phyloP scores from a whole-genome alignment of 495 filamentous ascomycete genomes.

The Astrocystis sublimbata region DNA sequence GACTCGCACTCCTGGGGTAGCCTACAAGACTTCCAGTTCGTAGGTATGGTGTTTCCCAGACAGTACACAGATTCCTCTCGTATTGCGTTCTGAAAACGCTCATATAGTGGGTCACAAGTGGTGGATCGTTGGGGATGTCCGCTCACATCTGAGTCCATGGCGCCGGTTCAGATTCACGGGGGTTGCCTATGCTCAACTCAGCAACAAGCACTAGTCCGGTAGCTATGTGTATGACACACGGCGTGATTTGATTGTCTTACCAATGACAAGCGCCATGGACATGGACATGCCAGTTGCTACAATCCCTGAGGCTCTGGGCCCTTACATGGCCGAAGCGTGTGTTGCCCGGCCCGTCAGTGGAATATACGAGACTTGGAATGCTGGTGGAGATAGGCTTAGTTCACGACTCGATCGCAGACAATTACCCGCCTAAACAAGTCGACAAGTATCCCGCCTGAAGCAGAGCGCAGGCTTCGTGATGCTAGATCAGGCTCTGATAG shows the following conservation, averaged over 20 bases:
- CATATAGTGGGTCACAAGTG: slow-evolving; percentile 29
- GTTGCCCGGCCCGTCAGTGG: slow-evolving; percentile 5
- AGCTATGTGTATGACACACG: slow-evolving; percentile 6
- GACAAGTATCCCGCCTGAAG: not conserved
- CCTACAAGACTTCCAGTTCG: not conserved
- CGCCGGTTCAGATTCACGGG: slow-evolving; percentile 1
- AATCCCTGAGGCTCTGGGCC: slow-evolving; percentile 8
- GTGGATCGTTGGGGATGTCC: slow-evolving; percentile 39
- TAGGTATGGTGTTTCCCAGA: slow-evolving; percentile 7
- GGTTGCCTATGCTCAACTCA: slow-evolving; percentile 15
- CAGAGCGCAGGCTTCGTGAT: not conserved
- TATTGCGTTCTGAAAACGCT: slow-evolving; percentile 30
- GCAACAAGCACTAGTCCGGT: slow-evolving; percentile 9
- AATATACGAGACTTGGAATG: not conserved
- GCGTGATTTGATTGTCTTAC: slow-evolving; percentile 9
- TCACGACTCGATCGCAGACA: slow-evolving; percentile 9
- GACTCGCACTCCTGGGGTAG: not conserved
- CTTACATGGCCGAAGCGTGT: slow-evolving; percentile 6
- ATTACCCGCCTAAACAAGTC: not conserved
- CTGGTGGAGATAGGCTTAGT: not conserved
- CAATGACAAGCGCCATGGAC: not conserved
- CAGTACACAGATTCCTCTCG: slow-evolving; percentile 13
- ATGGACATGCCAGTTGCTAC: slow-evolving; percentile 9
- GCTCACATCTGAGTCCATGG: slow-evolving; percentile 28
- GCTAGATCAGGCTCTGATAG: not conserved